Percentiles rank a stretch among this genome's conserved stretches.
These are phyloP conservation scores for Pythium sukuiense DNA, from an alignment of 352 stramenopile species.

Conservation along the genomic window DNA sequence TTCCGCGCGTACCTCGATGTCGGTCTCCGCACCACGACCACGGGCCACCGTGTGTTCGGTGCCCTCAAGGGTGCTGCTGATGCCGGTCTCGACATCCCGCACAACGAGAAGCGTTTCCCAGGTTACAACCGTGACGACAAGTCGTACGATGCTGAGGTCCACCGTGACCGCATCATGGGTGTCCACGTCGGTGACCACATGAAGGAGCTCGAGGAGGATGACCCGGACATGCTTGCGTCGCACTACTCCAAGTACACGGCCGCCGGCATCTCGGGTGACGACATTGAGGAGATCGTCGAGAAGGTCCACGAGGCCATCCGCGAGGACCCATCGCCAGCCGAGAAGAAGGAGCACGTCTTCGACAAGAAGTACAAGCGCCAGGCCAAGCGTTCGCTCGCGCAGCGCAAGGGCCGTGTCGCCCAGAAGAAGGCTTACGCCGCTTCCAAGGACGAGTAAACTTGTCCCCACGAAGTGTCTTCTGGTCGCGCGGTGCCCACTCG, in stretches of 20 bases:
- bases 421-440: conserved; percentile 96
- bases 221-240: conserved; percentile 97
- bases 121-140: conserved; percentile 99
- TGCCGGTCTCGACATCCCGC: conserved; percentile 98
- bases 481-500: background rate
- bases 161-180: conserved; percentile 98
- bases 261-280: conserved; percentile 91
- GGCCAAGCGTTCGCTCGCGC: conserved; percentile 92
- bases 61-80: conserved; percentile 98
- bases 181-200: conserved; percentile 99
- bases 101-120: conserved; percentile 99
- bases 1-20: conserved; percentile 98
- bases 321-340: conserved; percentile 91
- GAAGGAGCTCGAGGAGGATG: conserved; percentile 99
- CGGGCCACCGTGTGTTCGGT: conserved; percentile 98
- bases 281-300: conserved; percentile 91
- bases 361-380: conserved; percentile 95
- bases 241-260: conserved; percentile 97
- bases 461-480: conserved; percentile 7
- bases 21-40: conserved; percentile 96
- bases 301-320: conserved; percentile 97
- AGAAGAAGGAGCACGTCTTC: conserved; percentile 91
- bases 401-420: conserved; percentile 94
- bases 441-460: conserved; percentile 30
- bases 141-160: conserved; percentile 97